These are phyloP conservation scores for Aspergillus caelatus DNA, from an alignment of 2,329 filamentous ascomycete species.

Conservation along the genomic window DNA sequence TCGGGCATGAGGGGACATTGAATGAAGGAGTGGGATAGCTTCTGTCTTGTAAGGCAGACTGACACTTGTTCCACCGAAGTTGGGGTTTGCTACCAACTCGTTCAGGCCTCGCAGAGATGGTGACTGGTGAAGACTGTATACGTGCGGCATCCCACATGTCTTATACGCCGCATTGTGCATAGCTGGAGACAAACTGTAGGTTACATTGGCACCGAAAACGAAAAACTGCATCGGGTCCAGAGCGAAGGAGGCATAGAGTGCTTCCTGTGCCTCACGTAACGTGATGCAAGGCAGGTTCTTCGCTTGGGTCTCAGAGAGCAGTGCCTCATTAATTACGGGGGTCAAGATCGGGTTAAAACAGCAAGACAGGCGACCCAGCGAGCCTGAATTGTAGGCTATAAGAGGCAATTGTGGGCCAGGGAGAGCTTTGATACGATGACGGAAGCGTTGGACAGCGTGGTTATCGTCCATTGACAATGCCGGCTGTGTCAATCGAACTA, in stretches of 20 bases:
- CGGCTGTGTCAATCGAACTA: slow-evolving; percentile 64
- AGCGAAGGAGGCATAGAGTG: slow-evolving; percentile 68
- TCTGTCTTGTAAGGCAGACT: slow-evolving; percentile 76
- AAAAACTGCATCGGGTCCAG: slow-evolving; percentile 72
- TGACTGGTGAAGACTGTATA: slow-evolving; percentile 67
- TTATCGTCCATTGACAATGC: slow-evolving; percentile 64
- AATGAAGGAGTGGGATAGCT: slow-evolving; percentile 65
- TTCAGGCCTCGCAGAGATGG: slow-evolving; percentile 65
- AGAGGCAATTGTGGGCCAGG: slow-evolving; percentile 54
- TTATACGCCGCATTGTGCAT: slow-evolving; percentile 75
- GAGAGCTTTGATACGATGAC: slow-evolving; percentile 51
- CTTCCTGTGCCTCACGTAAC: slow-evolving; percentile 63
- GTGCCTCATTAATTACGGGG: slow-evolving; percentile 57
- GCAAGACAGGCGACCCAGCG: slow-evolving; percentile 64
- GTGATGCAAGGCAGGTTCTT: slow-evolving; percentile 59
- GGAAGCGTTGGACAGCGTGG: slow-evolving; percentile 61
- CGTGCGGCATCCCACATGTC: slow-evolving; percentile 68
- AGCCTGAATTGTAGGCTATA: slow-evolving; percentile 67
- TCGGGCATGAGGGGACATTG: slow-evolving; percentile 70
- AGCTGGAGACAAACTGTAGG: slow-evolving; percentile 73
- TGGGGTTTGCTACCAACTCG: slow-evolving; percentile 64
- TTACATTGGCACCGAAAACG: slow-evolving; percentile 72
- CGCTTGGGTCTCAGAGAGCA: slow-evolving; percentile 47
- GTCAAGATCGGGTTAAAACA: slow-evolving; percentile 69
- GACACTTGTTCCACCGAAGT: slow-evolving; percentile 73